phyloP scores from a whole-genome alignment of 345 rosid genomes.

The Pelargonium nanum region DNA sequence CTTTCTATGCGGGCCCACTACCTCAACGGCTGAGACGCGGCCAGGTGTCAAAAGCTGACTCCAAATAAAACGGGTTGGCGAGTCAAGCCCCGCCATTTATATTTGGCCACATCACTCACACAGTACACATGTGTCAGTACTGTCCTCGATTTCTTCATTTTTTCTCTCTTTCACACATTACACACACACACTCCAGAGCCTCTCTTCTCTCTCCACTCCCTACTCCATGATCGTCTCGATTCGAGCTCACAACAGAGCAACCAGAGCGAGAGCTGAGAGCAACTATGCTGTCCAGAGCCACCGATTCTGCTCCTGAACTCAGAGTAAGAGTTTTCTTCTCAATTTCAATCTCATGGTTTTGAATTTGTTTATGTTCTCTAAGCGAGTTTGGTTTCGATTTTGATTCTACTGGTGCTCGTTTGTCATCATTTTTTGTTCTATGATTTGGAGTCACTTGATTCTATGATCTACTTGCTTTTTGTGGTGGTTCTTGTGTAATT shows the following conservation, averaged over 20 bases:
- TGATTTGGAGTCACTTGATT: too few relatives aligned
- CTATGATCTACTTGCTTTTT: too few relatives aligned
- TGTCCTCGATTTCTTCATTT: background rate
- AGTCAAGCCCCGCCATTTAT: background rate
- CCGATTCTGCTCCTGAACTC: constrained; percentile 28
- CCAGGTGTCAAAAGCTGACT: too few relatives aligned
- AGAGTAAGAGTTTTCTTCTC: constrained; percentile 26
- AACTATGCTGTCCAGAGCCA: constrained; percentile 35
- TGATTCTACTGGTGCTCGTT: too few relatives aligned
- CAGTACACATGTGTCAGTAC: constrained; percentile 14
- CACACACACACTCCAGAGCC: background rate
- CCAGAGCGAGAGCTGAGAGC: background rate
- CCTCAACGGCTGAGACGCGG: background rate
- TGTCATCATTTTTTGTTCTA: too few relatives aligned
- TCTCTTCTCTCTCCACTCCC: background rate
- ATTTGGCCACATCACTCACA: constrained; percentile 14
- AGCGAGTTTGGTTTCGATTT: too few relatives aligned
- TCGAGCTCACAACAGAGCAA: constrained; percentile 11
- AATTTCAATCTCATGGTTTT: too few relatives aligned
- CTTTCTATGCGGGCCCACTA: background rate
- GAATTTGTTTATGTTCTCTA: too few relatives aligned
- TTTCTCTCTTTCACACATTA: background rate
- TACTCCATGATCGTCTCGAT: background rate
- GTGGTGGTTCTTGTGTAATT: too few relatives aligned
- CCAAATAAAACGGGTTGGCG: too few relatives aligned